Conservation (phyloP, 805 yeast genomes). For the Blastobotrys robertii region DNA sequence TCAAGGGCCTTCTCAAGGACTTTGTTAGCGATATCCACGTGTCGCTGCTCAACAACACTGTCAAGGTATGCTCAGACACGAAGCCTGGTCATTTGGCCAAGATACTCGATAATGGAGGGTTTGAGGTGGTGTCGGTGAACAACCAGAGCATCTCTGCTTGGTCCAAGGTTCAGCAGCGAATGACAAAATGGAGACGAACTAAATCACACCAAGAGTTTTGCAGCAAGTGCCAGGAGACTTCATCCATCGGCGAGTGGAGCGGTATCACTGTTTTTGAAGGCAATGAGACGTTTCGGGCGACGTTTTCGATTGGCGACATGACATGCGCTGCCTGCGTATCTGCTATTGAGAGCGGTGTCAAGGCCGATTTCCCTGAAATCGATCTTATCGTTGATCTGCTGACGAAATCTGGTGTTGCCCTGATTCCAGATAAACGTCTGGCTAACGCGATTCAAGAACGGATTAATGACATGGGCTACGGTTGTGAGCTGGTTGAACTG, state of each 20-base stretch:
- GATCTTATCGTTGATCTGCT: constrained; percentile 43
- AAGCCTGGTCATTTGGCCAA: constrained; percentile 13
- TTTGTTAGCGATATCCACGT: constrained; percentile 15
- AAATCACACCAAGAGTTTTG: constrained; percentile 11
- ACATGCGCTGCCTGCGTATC: constrained; percentile 55
- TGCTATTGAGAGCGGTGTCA: constrained; percentile 36
- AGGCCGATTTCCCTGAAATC: constrained; percentile 22
- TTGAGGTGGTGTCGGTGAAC: constrained; percentile 16
- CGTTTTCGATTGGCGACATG: constrained; percentile 55
- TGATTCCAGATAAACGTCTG: constrained; percentile 41
- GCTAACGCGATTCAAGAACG: constrained; percentile 40
- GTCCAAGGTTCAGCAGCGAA: constrained; percentile 1
- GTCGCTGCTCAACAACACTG: constrained; percentile 20
- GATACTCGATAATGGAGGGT: constrained; percentile 15
- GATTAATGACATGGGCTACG: constrained; percentile 39
- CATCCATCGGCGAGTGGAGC: constrained; percentile 1
- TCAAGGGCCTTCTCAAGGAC: constrained; percentile 26
- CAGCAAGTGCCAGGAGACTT: constrained; percentile 13
- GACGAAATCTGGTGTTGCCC: constrained; percentile 42
- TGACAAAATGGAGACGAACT: constrained; percentile 2
- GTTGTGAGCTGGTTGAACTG: constrained; percentile 46
- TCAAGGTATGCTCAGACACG: constrained; percentile 20
- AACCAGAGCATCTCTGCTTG: constrained; percentile 2
- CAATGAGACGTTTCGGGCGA: constrained; percentile 33
- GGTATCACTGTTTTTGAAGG: constrained; percentile 17